phyloP scores from a whole-genome alignment of 345 rosid genomes.

The Syzygium aromaticum region DNA sequence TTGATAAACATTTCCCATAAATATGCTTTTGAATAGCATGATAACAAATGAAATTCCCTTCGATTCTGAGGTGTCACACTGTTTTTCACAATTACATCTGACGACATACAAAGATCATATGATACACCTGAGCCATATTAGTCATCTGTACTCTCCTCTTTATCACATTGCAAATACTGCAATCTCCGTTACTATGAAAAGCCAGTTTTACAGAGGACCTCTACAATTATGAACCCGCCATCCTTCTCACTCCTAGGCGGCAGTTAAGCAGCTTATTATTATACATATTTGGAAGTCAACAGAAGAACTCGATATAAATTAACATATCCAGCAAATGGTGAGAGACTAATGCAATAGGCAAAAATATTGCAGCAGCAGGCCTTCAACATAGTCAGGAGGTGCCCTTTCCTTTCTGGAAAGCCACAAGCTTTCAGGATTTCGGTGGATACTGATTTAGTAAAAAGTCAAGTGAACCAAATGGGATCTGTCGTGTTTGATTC shows the following conservation, averaged over 20 bases:
- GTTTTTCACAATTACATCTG: background rate
- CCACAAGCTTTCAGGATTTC: background rate
- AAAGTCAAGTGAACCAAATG: background rate
- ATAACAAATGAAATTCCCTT: background rate
- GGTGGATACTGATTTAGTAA: background rate
- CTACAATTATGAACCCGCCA: background rate
- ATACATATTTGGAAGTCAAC: background rate
- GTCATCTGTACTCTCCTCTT: background rate
- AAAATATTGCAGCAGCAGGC: background rate
- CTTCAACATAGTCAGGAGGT: background rate
- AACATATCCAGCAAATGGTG: background rate
- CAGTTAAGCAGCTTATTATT: background rate
- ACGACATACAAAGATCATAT: background rate
- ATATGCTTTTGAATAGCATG: background rate
- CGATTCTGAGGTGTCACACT: background rate
- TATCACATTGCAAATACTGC: background rate
- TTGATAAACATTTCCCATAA: background rate
- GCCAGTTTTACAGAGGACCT: background rate
- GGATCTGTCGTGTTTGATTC: background rate
- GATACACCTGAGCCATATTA: background rate
- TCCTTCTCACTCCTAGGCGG: background rate
- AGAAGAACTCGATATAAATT: background rate
- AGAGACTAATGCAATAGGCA: background rate
- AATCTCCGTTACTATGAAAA: background rate
- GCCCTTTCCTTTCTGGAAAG: background rate